Evolutionary conservation across 2,329 filamentous ascomycete species (phyloP), one percentile per base, ranked within the genome.

Genomic region (Trichophaea hybrida): DNA sequence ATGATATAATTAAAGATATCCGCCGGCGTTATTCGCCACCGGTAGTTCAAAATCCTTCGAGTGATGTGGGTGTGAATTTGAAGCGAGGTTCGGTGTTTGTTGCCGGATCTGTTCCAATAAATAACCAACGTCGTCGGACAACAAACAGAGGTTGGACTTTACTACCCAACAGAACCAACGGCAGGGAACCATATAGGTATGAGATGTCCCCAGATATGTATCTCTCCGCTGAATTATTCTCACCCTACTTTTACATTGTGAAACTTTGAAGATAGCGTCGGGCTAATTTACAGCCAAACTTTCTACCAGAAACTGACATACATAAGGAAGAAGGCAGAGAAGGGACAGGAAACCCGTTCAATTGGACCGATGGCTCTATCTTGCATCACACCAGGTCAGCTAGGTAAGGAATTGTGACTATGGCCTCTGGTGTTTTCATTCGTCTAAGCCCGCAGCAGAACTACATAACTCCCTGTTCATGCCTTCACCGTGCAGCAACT

Each of bases 351-450:
- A 46, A 7, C 40, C 10, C n/a, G n/a, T 17, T n/a, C 24, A 46
- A 12, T 46, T 46, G 40, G 40, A n/a, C 40, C 40, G 10, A 46
- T 46, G 24, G 40, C 24, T n/a, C 13, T 46, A 46, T 46, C 40
- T 46, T 17, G 40, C 40, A 46, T 46, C 5, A 46, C n/a, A 7
- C 40, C 40, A 46, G 40, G 40, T 46, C 40, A 46, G 40, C 40
- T 6, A n/a, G 40, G 40, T 46, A 46, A 46, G 40, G 40, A 12
- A 13, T 17, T 53, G 50, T n/a, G 33, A 6, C 31, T 53, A 7
- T 53, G 32, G 48, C 32, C 44, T 53, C 34, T 53, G 50, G 32
- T 8, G 34, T 32, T n/a, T n/a, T 53, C 34, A 53, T 53, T 53
- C 50, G 50, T 32, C 50, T 33, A 37, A 35, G 10, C 49, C 49